Base-by-base conservation (phyloP, 1,284 basidiomycete species). In the Schizophyllum commune region DNA sequence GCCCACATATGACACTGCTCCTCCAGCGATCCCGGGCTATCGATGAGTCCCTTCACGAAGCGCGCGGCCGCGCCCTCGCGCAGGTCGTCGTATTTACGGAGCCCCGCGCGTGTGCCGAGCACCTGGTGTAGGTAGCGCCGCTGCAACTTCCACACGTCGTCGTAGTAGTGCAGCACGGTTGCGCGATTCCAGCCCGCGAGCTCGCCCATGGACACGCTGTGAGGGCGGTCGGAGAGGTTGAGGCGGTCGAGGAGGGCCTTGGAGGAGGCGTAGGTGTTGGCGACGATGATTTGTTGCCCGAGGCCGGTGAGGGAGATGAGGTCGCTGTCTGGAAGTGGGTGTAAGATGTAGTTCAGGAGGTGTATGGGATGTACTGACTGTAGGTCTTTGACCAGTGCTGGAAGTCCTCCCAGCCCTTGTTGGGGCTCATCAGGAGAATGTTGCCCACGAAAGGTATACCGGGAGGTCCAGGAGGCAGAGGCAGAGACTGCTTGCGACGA, bases 1-100 rank as follows among this genome's bases (percentile, higher is more conserved):
- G 68, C 2, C 68, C 59, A 32, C 79, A 67, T 32, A 73, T 68
- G 0, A 70, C 67, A 1, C 78, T 75, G 11, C 72, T 69, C 1
- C 68, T 76, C 71, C 13, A 57, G 33, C 62, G 39, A 47, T 11
- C 39, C 17, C 13, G 39, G 39, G 13, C 13, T 17, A 47, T 47
- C 17, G 39, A 47, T 11, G 39, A 47, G 39, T 11, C 39, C 39
- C 39, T 17, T 47, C 13, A 17, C 39, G 39, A 47, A 47, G 39
- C 39, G 39, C 17, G 39, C 39, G 39, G 39, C 39, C 9, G 39
- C 39, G 39, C 13, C 39, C 17, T 47, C 39, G 39, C 39, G 39
- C 39, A 47, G 9, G 13, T 47, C 39, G 17, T 47, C 55, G 7
- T 53, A 52, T 32, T 54, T 55, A 4, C 27, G 13, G 9, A 52